A percentile compares a stretch with the other conserved stretches of the same genome.
phyloP scores from a whole-genome alignment of 805 yeast species.

The Pichia ethanolica region DNA sequence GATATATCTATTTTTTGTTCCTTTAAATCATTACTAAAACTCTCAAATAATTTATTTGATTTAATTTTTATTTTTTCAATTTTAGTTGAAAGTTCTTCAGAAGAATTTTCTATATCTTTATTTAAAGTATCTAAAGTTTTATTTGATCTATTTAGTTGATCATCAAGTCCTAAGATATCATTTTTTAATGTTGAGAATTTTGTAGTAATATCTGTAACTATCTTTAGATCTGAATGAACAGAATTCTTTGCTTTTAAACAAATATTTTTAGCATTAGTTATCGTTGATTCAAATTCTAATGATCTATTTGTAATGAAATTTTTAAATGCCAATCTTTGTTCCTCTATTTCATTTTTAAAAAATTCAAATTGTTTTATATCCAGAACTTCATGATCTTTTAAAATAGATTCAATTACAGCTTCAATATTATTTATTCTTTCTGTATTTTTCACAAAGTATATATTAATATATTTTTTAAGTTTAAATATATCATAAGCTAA shows the following conservation, averaged over 20 bases:
- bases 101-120: too few relatives aligned
- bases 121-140: too few relatives aligned
- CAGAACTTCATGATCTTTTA: conserved; percentile 3
- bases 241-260: conserved; percentile 4
- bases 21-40: conserved; percentile 8
- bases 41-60: background rate
- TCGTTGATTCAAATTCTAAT: conserved; percentile 4
- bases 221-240: background rate
- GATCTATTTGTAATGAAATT: conserved; percentile 3
- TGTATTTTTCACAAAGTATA: background rate
- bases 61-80: background rate
- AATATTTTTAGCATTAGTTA: background rate
- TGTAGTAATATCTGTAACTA: background rate
- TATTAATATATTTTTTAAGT: background rate
- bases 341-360: conserved; percentile 5
- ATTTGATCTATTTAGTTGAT: too few relatives aligned
- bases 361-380: conserved; percentile 2
- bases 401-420: conserved; percentile 11
- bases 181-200: background rate
- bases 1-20: conserved; percentile 19
- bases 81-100: background rate
- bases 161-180: too few relatives aligned
- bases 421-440: conserved; percentile 3
- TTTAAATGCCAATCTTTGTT: background rate
- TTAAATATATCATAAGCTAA: background rate